phyloP scores from a whole-genome alignment of 805 yeast species.

The Metschnikowia vanudenii region DNA sequence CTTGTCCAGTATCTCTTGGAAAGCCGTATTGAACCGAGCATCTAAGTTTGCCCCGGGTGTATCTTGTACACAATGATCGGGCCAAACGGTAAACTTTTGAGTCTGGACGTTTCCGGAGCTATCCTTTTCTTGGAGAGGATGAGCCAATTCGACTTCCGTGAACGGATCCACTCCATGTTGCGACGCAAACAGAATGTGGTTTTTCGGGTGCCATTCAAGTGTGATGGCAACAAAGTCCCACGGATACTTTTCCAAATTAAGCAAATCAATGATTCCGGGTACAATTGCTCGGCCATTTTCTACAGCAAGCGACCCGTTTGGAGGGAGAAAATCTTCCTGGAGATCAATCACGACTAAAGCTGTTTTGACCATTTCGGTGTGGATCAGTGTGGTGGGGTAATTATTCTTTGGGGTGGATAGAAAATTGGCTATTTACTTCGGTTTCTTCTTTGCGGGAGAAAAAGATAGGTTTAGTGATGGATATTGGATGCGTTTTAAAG shows the following conservation, averaged over 20 bases:
- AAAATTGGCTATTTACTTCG: no score
- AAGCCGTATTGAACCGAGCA: slow-evolving; percentile 39
- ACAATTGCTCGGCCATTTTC: slow-evolving; percentile 59
- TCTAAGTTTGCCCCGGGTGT: slow-evolving; percentile 68
- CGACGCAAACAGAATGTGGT: slow-evolving; percentile 81
- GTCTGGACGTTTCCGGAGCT: slow-evolving; percentile 22
- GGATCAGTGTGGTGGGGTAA: no score
- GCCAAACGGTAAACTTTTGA: slow-evolving; percentile 66
- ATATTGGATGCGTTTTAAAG: no score
- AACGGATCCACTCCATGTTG: slow-evolving; percentile 56
- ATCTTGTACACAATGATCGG: slow-evolving; percentile 82
- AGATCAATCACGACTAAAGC: slow-evolving; percentile 79
- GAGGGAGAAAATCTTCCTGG: slow-evolving; percentile 84
- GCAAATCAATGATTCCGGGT: slow-evolving; percentile 47
- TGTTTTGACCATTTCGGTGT: slow-evolving; percentile 7
- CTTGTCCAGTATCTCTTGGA: slow-evolving; percentile 32
- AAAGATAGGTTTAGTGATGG: no score
- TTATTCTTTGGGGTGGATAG: no score
- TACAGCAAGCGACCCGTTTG: slow-evolving; percentile 76
- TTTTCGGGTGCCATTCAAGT: slow-evolving; percentile 84
- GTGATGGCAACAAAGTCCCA: slow-evolving; percentile 73
- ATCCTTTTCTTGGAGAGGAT: slow-evolving; percentile 45
- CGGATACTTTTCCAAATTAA: slow-evolving; percentile 32
- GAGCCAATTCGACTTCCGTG: slow-evolving; percentile 44
- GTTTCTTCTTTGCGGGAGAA: no score